These are phyloP conservation scores for Cladosporium phlei DNA, from an alignment of 2,329 filamentous ascomycete species.

Conservation along the genomic window DNA sequence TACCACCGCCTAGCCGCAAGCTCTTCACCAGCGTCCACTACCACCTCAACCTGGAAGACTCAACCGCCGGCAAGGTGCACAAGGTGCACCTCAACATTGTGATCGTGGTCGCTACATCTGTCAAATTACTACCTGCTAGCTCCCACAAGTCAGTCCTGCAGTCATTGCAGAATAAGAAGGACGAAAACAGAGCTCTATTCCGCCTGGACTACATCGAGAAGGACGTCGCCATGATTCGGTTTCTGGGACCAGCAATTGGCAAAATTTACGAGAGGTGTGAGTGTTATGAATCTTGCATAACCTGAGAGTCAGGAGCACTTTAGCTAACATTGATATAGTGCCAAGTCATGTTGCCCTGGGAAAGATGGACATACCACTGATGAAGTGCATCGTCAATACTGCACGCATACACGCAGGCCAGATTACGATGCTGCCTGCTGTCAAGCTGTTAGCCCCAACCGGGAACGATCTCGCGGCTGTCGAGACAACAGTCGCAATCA, in stretches of 20 bases:
- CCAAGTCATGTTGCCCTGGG: not conserved
- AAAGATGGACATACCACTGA: not conserved
- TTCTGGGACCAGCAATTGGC: not conserved
- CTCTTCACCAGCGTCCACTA: no score
- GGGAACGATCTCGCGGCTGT: not conserved
- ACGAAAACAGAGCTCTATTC: not conserved
- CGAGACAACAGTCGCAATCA: not conserved
- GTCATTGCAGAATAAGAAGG: no score
- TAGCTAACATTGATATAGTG: not conserved
- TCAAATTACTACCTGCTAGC: not conserved
- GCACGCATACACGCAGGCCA: not conserved
- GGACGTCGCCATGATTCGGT: not conserved
- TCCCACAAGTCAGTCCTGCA: no score
- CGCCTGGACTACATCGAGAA: not conserved
- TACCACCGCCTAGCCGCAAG: not conserved
- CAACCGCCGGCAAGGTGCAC: not conserved
- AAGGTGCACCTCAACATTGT: not conserved
- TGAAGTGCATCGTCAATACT: not conserved
- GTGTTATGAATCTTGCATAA: no score
- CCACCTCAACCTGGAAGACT: no score
- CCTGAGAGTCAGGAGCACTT: no score
- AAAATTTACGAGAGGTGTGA: not conserved
- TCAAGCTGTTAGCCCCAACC: not conserved
- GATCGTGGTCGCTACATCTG: not conserved
- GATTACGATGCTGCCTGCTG: not conserved